A percentile compares a stretch with the other conserved stretches of the same genome.
Evolutionary conservation across 345 rosid species (phyloP).

Genomic region (Populus deltoides): DNA sequence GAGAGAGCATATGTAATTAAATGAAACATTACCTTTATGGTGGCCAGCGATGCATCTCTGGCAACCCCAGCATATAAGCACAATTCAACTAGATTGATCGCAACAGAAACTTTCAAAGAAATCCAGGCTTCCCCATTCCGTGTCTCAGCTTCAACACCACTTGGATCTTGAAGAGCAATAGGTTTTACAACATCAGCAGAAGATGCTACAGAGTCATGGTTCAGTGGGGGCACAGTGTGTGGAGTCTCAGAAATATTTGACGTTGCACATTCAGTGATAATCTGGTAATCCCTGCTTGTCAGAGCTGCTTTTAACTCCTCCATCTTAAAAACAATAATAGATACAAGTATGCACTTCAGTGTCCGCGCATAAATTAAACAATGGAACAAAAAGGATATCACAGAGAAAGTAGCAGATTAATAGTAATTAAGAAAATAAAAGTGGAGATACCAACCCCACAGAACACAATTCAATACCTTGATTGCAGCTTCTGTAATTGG

Average conservation of each 20-base stretch:
- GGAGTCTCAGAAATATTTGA: constrained; percentile 86
- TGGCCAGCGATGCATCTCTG: constrained; percentile 73
- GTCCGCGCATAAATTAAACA: background rate
- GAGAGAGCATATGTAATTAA: background rate
- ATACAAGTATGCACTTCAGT: constrained; percentile 12
- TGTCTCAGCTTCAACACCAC: constrained; percentile 29
- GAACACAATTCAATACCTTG: constrained; percentile 48
- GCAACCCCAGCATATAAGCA: constrained; percentile 65
- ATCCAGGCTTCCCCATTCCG: constrained; percentile 54
- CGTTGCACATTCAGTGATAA: constrained; percentile 80
- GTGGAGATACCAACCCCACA: background rate
- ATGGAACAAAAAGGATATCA: constrained; percentile 1
- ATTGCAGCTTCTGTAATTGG: constrained; percentile 70
- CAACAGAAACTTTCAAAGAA: constrained; percentile 64
- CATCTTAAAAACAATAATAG: constrained; percentile 50
- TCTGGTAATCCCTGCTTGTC: constrained; percentile 80
- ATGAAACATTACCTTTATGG: constrained; percentile 57
- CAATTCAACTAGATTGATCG: constrained; percentile 70
- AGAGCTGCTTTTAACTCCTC: constrained; percentile 77
- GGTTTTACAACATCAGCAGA: constrained; percentile 23
- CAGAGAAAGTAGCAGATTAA: background rate
- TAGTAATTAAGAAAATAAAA: background rate
- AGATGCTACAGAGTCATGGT: constrained; percentile 18
- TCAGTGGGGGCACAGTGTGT: constrained; percentile 55
- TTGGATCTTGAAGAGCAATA: constrained; percentile 41